These are phyloP conservation scores for Cercospora sp. DNA, from an alignment of 2,329 filamentous ascomycete species.

Conservation along the genomic window DNA sequence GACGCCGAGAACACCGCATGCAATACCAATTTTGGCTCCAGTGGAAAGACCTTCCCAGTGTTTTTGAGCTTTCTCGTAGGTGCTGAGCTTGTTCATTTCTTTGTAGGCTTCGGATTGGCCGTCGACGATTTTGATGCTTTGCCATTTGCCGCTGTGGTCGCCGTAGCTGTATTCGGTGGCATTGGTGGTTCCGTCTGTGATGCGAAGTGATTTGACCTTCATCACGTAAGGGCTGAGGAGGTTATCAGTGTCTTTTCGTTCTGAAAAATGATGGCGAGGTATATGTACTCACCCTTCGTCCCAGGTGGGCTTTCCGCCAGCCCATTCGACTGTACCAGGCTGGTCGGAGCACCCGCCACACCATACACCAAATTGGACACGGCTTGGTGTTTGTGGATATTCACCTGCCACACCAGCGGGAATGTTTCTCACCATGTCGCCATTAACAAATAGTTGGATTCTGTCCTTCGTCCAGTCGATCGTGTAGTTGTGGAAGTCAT, in stretches of 20 bases:
- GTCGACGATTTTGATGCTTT: slow-evolving; percentile 48
- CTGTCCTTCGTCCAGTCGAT: slow-evolving; percentile 67
- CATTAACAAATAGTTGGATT: slow-evolving; percentile 70
- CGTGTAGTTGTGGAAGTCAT: slow-evolving; percentile 68
- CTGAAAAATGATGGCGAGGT: not conserved
- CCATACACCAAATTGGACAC: slow-evolving; percentile 73
- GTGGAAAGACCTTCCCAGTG: slow-evolving; percentile 47
- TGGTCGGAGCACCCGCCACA: slow-evolving; percentile 80
- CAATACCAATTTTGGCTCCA: slow-evolving; percentile 53
- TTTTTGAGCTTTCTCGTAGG: slow-evolving; percentile 44
- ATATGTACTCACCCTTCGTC: slow-evolving; percentile 31
- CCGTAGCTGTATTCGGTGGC: slow-evolving; percentile 43
- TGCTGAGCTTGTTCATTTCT: slow-evolving; percentile 43
- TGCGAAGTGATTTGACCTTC: slow-evolving; percentile 38
- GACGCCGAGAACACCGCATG: slow-evolving; percentile 46
- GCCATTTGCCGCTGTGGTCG: slow-evolving; percentile 42
- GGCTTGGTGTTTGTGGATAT: slow-evolving; percentile 76
- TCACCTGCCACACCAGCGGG: slow-evolving; percentile 26
- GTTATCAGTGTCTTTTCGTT: not conserved
- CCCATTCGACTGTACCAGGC: slow-evolving; percentile 43
- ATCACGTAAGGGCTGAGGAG: slow-evolving; percentile 39
- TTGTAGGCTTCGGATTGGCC: slow-evolving; percentile 36
- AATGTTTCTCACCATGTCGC: slow-evolving; percentile 66
- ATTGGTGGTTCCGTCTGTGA: slow-evolving; percentile 39
- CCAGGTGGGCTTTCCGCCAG: slow-evolving; percentile 40